Evolutionary conservation across 495 filamentous ascomycete species (phyloP).

Genomic region (Xanthoparmelia taractica): DNA sequence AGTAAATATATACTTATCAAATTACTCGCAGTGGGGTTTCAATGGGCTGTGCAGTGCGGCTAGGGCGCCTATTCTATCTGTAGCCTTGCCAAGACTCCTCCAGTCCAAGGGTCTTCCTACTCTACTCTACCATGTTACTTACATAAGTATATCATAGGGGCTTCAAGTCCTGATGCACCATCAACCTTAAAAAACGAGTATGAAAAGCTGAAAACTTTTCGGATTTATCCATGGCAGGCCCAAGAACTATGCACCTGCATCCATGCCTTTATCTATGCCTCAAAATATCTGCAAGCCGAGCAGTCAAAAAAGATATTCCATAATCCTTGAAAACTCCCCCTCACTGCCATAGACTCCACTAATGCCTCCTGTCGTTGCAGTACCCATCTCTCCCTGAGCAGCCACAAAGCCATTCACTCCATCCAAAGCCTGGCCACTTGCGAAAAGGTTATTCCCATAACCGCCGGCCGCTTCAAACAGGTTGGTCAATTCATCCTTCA

Average conservation of each 20-base stretch:
- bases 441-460: constrained; percentile 41
- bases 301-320: constrained; percentile 55
- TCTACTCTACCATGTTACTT: too few species aligned
- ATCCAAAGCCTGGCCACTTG: constrained; percentile 28
- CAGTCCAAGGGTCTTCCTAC: too few species aligned
- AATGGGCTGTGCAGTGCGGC: background rate
- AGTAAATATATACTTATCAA: background rate
- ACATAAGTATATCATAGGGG: background rate
- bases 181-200: background rate
- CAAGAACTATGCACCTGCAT: background rate
- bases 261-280: too few species aligned
- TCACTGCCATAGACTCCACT: constrained; percentile 51
- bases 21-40: constrained; percentile 1
- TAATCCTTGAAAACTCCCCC: constrained; percentile 55
- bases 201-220: background rate
- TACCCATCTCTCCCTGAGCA: constrained; percentile 39
- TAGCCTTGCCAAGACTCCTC: background rate
- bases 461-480: constrained; percentile 65
- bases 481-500: constrained; percentile 57
- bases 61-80: background rate
- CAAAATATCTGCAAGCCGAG: background rate
- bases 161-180: too few species aligned
- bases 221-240: background rate
- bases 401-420: constrained; percentile 40
- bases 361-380: constrained; percentile 41